These are phyloP conservation scores for Phytophthora capsici DNA, from an alignment of 352 stramenopile genomes.

Conservation along the genomic window DNA sequence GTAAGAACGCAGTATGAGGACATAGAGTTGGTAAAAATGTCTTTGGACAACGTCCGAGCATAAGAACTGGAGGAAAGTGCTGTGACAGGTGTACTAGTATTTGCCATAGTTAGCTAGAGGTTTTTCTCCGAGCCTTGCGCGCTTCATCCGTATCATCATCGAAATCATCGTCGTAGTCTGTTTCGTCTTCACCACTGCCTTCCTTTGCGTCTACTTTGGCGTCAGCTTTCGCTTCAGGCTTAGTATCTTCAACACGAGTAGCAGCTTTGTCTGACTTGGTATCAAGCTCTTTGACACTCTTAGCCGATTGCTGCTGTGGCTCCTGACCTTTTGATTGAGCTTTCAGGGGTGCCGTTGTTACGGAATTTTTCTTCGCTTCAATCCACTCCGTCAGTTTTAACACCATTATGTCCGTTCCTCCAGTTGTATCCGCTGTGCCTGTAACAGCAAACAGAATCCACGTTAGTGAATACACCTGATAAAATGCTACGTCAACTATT, in stretches of 20 bases:
- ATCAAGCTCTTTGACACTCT: neutral
- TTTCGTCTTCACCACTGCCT: slow-evolving; percentile 32
- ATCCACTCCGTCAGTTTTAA: slow-evolving; percentile 42
- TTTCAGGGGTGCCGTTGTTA: neutral
- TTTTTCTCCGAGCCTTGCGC: slow-evolving; percentile 25
- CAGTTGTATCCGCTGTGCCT: slow-evolving; percentile 22
- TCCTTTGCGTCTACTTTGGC: neutral
- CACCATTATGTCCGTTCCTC: slow-evolving; percentile 30
- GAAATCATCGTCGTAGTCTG: slow-evolving; percentile 53
- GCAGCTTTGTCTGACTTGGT: neutral
- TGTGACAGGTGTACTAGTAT: slow-evolving; percentile 1
- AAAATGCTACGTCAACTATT: neutral
- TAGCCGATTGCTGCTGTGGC: neutral
- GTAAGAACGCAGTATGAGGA: neutral
- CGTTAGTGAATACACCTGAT: slow-evolving; percentile 5
- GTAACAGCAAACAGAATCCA: neutral
- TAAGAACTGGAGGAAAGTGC: neutral
- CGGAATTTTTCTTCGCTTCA: slow-evolving; percentile 21
- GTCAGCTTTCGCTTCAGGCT: slow-evolving; percentile 9
- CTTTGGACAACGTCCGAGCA: too few relatives aligned
- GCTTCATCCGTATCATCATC: slow-evolving; percentile 40
- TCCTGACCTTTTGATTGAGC: neutral
- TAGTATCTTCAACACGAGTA: neutral
- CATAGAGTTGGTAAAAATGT: neutral
- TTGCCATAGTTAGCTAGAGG: slow-evolving; percentile 1